phyloP scores from a whole-genome alignment of 768 basidiomycete genomes.

The Termitomyces sp. region DNA sequence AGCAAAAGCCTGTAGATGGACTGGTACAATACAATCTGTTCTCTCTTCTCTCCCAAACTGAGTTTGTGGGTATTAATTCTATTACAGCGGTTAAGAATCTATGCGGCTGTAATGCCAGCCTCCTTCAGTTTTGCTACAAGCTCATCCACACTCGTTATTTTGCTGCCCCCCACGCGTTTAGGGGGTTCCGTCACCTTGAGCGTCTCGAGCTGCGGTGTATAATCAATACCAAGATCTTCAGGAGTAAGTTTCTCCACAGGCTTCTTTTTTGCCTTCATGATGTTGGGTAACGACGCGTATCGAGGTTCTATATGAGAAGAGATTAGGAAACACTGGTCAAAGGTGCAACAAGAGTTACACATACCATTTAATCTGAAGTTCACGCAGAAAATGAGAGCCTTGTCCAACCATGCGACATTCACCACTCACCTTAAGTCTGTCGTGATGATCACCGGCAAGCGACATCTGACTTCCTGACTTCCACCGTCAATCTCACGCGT shows the following conservation, averaged over 20 bases:
- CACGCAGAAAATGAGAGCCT: background rate
- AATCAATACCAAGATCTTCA: constrained; percentile 77
- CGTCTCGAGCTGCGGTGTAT: constrained; percentile 77
- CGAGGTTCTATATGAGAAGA: constrained; percentile 64
- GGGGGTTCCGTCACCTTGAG: constrained; percentile 88
- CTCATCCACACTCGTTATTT: constrained; percentile 89
- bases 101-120: constrained; percentile 55
- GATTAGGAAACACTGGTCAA: background rate
- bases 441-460: constrained; percentile 81
- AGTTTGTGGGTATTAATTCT: background rate
- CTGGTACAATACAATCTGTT: background rate
- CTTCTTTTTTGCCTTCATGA: constrained; percentile 99
- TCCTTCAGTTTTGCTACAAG: constrained; percentile 85
- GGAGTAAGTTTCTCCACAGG: constrained; percentile 79
- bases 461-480: constrained; percentile 71
- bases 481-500: constrained; percentile 95
- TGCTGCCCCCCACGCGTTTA: constrained; percentile 85
- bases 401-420: background rate
- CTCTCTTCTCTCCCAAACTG: background rate
- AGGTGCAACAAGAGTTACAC: constrained; percentile 3
- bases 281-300: constrained; percentile 94
- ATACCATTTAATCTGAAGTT: constrained; percentile 64
- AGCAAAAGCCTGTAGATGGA: constrained; percentile 9
- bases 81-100: constrained; percentile 2
- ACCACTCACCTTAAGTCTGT: constrained; percentile 80